These are phyloP conservation scores for Cruciata laevipes DNA, from an alignment of 257 asterid species.

Conservation along the genomic window DNA sequence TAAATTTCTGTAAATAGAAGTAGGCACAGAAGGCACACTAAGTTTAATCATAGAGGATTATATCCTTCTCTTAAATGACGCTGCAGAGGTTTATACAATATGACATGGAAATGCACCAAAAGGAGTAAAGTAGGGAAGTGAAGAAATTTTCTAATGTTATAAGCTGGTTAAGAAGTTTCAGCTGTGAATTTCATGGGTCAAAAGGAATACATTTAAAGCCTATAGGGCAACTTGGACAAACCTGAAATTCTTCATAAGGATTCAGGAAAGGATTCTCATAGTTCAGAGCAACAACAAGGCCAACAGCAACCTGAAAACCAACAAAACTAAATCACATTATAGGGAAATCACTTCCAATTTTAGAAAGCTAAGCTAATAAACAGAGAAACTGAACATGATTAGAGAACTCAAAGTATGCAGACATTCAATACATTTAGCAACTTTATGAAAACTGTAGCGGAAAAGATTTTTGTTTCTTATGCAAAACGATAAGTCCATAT, in stretches of 20 bases:
- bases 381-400: neutral
- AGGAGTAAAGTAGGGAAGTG: neutral
- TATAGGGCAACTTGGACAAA: conserved; percentile 16
- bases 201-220: conserved; percentile 11
- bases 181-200: neutral
- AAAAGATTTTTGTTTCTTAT: neutral
- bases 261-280: conserved; percentile 84
- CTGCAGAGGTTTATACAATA: neutral
- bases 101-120: neutral
- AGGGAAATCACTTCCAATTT: neutral
- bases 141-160: neutral
- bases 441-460: neutral
- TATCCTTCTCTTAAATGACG: neutral
- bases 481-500: neutral
- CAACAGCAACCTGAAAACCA: conserved; percentile 64
- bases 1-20: conserved; percentile 54
- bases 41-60: neutral
- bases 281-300: conserved; percentile 79
- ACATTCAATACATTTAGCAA: neutral
- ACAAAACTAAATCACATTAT: neutral
- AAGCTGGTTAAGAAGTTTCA: neutral
- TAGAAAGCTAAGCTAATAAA: neutral
- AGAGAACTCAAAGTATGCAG: neutral
- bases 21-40: neutral
- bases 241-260: conserved; percentile 98